These are phyloP conservation scores for Cordyceps cateniannulata DNA, from an alignment of 2,329 filamentous ascomycete species.

Conservation along the genomic window DNA sequence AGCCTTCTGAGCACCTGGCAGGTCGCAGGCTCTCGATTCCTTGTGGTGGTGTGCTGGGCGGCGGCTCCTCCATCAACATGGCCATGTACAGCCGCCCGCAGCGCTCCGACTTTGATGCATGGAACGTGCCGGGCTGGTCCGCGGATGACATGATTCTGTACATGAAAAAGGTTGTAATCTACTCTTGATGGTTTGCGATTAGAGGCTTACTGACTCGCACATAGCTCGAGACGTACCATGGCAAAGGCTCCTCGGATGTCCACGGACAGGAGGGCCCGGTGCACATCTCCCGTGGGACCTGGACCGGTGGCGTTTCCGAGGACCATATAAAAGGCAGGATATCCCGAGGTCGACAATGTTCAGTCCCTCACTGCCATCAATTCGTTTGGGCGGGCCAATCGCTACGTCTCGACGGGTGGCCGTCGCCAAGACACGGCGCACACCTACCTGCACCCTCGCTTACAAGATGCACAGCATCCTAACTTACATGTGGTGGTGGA, in stretches of 20 bases:
- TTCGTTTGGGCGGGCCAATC: constrained; percentile 16
- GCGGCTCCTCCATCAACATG: too few species aligned
- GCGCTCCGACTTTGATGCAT: too few species aligned
- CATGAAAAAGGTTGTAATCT: constrained; percentile 23
- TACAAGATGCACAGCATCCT: too few species aligned
- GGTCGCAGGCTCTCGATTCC: too few species aligned
- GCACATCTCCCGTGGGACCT: constrained; percentile 46
- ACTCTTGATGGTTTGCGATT: not conserved
- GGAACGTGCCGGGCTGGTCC: too few species aligned
- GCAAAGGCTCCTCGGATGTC: constrained; percentile 28
- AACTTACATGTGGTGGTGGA: too few species aligned
- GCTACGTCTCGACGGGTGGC: too few species aligned
- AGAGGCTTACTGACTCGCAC: too few species aligned
- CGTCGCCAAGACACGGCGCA: too few species aligned
- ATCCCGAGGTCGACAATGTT: constrained; percentile 45
- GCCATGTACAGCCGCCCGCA: too few species aligned
- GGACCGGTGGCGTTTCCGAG: constrained; percentile 31
- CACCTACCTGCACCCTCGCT: too few species aligned
- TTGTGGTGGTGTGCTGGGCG: too few species aligned
- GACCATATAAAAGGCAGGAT: constrained; percentile 45
- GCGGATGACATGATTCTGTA: constrained; percentile 26
- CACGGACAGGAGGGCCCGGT: constrained; percentile 53
- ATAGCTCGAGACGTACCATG: constrained; percentile 50
- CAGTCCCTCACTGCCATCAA: constrained; percentile 40
- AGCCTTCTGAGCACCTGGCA: not conserved